phyloP scores from a whole-genome alignment of 305 asterid species.

The Rubia balearica region DNA sequence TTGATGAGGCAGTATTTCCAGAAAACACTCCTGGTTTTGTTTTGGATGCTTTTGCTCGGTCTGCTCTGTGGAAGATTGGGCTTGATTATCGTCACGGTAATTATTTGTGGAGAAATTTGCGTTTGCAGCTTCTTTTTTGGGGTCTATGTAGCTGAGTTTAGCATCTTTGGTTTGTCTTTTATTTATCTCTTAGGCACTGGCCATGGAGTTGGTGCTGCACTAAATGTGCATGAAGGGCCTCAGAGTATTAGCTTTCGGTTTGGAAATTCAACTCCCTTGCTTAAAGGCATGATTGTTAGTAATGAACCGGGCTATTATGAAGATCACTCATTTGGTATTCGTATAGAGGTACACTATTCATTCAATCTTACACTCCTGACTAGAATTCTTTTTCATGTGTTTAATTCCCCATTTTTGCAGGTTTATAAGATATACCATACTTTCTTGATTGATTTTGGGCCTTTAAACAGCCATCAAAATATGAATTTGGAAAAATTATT shows the following conservation, averaged over 20 bases:
- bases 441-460: not conserved
- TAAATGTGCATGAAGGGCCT: slow-evolving; percentile 98
- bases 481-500: not conserved
- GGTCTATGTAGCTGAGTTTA: slow-evolving; percentile 11
- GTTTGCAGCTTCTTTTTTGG: not conserved
- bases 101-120: slow-evolving; percentile 4
- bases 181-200: slow-evolving; percentile 65
- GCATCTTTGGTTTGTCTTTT: slow-evolving; percentile 12
- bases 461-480: not conserved
- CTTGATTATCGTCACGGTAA: slow-evolving; percentile 98
- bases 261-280: slow-evolving; percentile 87
- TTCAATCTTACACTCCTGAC: slow-evolving; percentile 1
- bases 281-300: slow-evolving; percentile 95
- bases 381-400: not conserved
- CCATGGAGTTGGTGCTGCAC: slow-evolving; percentile 98
- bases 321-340: slow-evolving; percentile 91
- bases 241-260: slow-evolving; percentile 96
- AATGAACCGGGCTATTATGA: slow-evolving; percentile 99
- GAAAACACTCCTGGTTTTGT: slow-evolving; percentile 95
- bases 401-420: not conserved
- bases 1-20: slow-evolving; percentile 91
- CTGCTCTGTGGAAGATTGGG: slow-evolving; percentile 93
- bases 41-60: slow-evolving; percentile 91
- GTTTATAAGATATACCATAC: not conserved
- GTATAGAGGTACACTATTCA: slow-evolving; percentile 67